Conservation (phyloP, 768 basidiomycete genomes). For the Termitomyces sp. region DNA sequence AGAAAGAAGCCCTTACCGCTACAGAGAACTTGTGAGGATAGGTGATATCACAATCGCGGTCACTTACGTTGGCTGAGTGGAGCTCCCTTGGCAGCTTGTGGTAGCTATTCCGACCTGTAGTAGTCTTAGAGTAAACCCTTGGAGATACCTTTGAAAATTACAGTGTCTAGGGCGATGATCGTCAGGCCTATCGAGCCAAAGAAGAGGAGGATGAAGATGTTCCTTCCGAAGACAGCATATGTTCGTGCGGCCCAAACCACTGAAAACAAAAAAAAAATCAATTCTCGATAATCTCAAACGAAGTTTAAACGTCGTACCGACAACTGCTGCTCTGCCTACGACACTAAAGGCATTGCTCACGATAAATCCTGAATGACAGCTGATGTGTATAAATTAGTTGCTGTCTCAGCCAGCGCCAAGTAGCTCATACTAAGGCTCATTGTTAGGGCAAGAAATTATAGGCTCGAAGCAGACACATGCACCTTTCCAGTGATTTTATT, state of each 20-base stretch:
- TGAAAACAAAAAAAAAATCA: neutral
- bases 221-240: neutral
- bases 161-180: neutral
- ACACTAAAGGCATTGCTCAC: neutral
- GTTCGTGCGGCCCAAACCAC: neutral
- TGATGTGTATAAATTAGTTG: neutral
- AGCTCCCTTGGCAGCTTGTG: neutral
- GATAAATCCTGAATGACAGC: neutral
- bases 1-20: neutral
- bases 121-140: neutral
- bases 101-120: neutral
- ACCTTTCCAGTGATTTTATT: conserved; percentile 13
- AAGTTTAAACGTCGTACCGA: neutral
- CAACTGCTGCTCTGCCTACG: neutral
- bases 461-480: neutral
- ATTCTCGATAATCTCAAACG: neutral
- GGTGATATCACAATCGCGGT: no score
- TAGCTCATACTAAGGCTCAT: neutral
- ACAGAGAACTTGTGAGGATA: neutral
- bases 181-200: neutral
- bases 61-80: neutral
- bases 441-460: neutral
- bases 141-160: neutral
- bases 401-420: neutral
- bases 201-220: neutral